These are phyloP conservation scores for Buddleja alternifolia DNA, from an alignment of 257 asterid species.

Conservation along the genomic window DNA sequence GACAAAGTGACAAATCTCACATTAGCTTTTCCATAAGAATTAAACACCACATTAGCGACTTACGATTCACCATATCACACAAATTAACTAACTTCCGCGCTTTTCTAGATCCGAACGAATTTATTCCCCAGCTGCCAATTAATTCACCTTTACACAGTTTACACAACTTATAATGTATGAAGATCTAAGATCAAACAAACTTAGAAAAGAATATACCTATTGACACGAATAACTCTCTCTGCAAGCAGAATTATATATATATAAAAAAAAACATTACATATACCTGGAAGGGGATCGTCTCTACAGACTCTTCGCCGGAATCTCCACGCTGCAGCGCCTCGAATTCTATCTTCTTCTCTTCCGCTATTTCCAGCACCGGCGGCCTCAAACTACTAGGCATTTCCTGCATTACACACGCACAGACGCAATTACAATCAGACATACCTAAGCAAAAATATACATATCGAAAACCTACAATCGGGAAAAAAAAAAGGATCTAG, in stretches of 20 bases:
- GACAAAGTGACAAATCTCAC: conserved; percentile 2
- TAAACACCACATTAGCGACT: conserved; percentile 8
- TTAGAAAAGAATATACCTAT: neutral
- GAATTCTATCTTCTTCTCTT: conserved; percentile 36
- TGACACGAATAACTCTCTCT: neutral
- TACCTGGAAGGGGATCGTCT: conserved; percentile 80
- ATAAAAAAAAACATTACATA: conserved; percentile 2
- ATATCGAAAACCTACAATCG: neutral
- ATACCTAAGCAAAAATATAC: neutral
- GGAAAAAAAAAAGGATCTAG: neutral
- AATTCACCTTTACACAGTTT: neutral
- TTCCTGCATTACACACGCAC: conserved; percentile 47
- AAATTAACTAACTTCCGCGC: neutral
- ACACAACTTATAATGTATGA: neutral
- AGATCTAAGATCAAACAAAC: conserved; percentile 18
- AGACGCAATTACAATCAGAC: neutral
- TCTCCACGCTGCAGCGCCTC: conserved; percentile 63
- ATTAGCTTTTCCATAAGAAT: conserved; percentile 1
- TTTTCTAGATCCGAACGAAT: neutral
- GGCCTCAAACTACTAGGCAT: conserved; percentile 40
- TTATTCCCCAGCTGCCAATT: neutral
- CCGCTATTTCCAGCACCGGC: conserved; percentile 50
- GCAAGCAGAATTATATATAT: neutral
- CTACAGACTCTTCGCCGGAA: conserved; percentile 62
- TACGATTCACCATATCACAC: neutral